Evolutionary conservation across 192 early-diverging fungal genomes (phyloP).

Genomic region (Phycomyces nitens): DNA sequence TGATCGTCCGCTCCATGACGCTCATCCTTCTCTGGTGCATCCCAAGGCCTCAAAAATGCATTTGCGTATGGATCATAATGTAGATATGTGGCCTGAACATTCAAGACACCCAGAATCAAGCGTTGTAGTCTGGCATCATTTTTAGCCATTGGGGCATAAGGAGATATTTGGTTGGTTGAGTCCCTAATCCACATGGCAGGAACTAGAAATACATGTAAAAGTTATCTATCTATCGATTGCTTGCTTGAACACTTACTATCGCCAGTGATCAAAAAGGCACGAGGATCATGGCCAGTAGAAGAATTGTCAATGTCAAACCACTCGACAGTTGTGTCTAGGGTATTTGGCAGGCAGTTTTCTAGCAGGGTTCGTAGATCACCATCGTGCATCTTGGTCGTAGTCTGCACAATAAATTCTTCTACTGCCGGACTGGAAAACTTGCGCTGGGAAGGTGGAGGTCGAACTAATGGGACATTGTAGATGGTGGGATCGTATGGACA

Average conservation of each 20-base stretch:
- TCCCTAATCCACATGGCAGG: conserved; percentile 77
- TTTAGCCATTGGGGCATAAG: conserved; percentile 46
- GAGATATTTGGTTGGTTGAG: conserved; percentile 63
- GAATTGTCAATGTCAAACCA: conserved; percentile 38
- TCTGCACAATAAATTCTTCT: conserved; percentile 38
- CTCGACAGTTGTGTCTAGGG: conserved; percentile 64
- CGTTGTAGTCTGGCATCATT: conserved; percentile 36
- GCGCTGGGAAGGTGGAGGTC: conserved; percentile 39
- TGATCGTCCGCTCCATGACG: conserved; percentile 33
- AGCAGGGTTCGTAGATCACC: conserved; percentile 54
- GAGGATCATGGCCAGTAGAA: conserved; percentile 18
- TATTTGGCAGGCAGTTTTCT: conserved; percentile 64
- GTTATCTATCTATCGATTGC: not conserved
- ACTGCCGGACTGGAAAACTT: conserved; percentile 47
- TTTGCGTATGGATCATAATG: conserved; percentile 56
- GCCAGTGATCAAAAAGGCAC: conserved; percentile 67
- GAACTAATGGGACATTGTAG: conserved; percentile 10
- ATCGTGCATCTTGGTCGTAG: conserved; percentile 40
- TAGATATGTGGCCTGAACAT: conserved; percentile 47
- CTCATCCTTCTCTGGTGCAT: conserved; percentile 36
- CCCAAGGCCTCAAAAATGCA: conserved; percentile 55
- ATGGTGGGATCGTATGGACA: conserved; percentile 7
- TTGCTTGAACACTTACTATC: conserved; percentile 46
- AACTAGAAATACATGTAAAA: conserved; percentile 9
- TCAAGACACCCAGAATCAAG: conserved; percentile 52